These are phyloP conservation scores for Myxozyma nipponensis DNA, from an alignment of 805 yeast genomes.

Conservation along the genomic window DNA sequence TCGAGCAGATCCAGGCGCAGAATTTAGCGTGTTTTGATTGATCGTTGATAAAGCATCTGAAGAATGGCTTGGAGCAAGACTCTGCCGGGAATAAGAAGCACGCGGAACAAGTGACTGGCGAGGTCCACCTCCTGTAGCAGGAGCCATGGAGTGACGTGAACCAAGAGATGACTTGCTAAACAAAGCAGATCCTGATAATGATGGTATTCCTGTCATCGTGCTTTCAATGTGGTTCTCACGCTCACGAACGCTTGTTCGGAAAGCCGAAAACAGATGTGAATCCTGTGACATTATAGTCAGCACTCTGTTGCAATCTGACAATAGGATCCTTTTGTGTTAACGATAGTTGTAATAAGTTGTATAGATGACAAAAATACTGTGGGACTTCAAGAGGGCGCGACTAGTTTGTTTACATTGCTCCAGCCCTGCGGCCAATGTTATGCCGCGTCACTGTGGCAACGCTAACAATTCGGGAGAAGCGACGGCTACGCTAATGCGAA, in stretches of 20 bases:
- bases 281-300: constrained; percentile 22
- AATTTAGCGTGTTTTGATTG: constrained; percentile 17
- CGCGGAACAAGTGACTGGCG: constrained; percentile 28
- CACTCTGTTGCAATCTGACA: too few species aligned
- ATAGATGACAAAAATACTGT: too few species aligned
- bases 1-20: constrained; percentile 24
- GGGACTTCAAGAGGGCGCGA: background rate
- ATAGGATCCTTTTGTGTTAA: too few species aligned
- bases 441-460: constrained; percentile 5
- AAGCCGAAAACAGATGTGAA: constrained; percentile 24
- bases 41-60: constrained; percentile 12
- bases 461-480: background rate
- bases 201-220: constrained; percentile 6
- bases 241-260: constrained; percentile 16
- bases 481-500: too few species aligned
- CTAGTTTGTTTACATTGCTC: background rate
- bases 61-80: constrained; percentile 12
- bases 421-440: background rate
- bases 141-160: constrained; percentile 21
- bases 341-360: too few species aligned
- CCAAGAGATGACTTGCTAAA: constrained; percentile 11
- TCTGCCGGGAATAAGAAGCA: constrained; percentile 21
- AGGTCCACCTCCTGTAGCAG: constrained; percentile 9
- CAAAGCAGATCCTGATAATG: constrained; percentile 7
- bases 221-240: constrained; percentile 13